Base-by-base conservation (phyloP, 495 filamentous ascomycete species). In the Baudoinia panamericana region DNA sequence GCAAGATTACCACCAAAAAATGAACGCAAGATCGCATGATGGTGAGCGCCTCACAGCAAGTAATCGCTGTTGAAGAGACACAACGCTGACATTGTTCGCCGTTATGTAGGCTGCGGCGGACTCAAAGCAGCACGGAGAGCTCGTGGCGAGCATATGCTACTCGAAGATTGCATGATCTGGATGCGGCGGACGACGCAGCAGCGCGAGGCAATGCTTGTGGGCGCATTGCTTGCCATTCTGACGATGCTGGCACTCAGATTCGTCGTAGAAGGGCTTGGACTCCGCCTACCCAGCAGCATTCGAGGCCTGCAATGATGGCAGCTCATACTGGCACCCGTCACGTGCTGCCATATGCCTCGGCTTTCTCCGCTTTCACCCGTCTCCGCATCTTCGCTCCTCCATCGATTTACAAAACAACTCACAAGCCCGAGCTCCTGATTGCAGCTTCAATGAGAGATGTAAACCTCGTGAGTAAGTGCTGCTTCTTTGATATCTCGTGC, bases 51-150 rank as follows among this genome's bases (percentile, higher is more conserved):
- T 11, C 18, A 13, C 18, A 16, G n/a, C 12, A 32, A 13, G 30
- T 32, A 16, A 16, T 34, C 31, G 31, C 16, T 34, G 15, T 34
- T n/a, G n/a, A n/a, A n/a, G n/a, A n/a, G n/a, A n/a, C n/a, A n/a
- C n/a, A n/a, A 32, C 15, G 31, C 31, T 34, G 31, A 8, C n/a
- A n/a, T n/a, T 20, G 10, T 16, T 6, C 18, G 18, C 30, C n/a
- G 18, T 5, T 16, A 32, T 6, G 73, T 76, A 52, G 69, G 69
- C 2, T 52, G 74, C 11, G 64, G 72, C 0, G 68, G 70, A 0
- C 49, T 78, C 51, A 57, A 56, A 24, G 45, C 51, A 3, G 70
- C 66, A 19, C 54, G 62, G 31, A 54, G 55, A 42, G 58, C 47
- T 20, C 50, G 38, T 15, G 64, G 66, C 9, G 45, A 62, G 31